These are phyloP conservation scores for Yamadazyma takamatsuzukensis DNA, from an alignment of 805 yeast genomes.

Conservation along the genomic window DNA sequence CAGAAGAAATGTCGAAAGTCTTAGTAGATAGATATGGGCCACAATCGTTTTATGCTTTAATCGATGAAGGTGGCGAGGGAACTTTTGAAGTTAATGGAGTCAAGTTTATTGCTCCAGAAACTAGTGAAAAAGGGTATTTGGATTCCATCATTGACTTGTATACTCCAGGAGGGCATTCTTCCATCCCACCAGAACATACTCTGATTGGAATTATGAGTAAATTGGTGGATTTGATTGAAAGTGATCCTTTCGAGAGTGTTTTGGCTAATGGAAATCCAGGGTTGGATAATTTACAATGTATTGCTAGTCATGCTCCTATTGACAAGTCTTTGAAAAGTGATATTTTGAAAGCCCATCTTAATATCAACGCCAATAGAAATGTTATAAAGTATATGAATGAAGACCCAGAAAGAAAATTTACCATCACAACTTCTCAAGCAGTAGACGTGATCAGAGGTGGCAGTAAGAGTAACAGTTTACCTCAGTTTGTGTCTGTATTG, in stretches of 20 bases:
- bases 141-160: conserved; percentile 37
- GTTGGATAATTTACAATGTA: conserved; percentile 40
- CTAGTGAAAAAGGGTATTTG: conserved; percentile 48
- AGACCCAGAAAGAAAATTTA: conserved; percentile 26
- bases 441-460: conserved; percentile 47
- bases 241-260: conserved; percentile 30
- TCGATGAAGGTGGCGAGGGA: conserved; percentile 40
- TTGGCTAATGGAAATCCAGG: conserved; percentile 43
- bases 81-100: conserved; percentile 25
- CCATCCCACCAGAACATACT: conserved; percentile 48
- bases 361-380: conserved; percentile 31
- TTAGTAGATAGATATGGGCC: conserved; percentile 37
- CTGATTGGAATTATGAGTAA: conserved; percentile 45
- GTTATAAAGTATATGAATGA: conserved; percentile 31
- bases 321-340: conserved; percentile 28
- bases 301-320: conserved; percentile 43
- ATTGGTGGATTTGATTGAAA: conserved; percentile 37
- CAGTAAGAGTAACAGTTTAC: conserved; percentile 48
- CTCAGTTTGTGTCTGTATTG: conserved; percentile 42
- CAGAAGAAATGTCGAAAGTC: conserved; percentile 29
- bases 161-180: conserved; percentile 51
- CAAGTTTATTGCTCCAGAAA: conserved; percentile 42
- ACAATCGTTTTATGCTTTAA: conserved; percentile 39
- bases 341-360: conserved; percentile 36
- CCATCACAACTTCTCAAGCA: conserved; percentile 47